phyloP scores from a whole-genome alignment of 768 basidiomycete species.

The Naganishia randhawae region DNA sequence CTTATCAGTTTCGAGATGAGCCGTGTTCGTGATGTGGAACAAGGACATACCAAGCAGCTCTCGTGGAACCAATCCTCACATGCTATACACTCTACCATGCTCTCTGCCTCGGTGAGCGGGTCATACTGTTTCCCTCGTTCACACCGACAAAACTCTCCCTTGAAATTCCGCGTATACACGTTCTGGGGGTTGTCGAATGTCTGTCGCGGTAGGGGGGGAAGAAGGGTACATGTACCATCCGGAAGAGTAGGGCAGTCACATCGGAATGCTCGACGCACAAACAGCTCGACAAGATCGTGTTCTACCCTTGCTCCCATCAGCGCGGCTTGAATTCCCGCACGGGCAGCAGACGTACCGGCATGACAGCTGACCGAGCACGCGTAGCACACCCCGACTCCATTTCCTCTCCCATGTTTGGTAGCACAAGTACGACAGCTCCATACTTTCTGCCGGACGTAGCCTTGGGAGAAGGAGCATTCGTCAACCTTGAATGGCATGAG shows the following conservation, averaged over 20 bases:
- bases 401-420: neutral
- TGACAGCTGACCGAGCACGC: constrained; percentile 50
- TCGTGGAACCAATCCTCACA: constrained; percentile 52
- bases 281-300: constrained; percentile 47
- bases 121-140: constrained; percentile 41
- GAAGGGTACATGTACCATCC: constrained; percentile 7
- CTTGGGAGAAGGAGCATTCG: constrained; percentile 44
- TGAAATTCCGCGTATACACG: constrained; percentile 40
- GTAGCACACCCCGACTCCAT: constrained; percentile 47
- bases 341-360: constrained; percentile 18
- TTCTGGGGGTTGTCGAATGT: constrained; percentile 37
- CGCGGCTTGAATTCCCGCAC: neutral
- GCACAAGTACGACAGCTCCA: constrained; percentile 40
- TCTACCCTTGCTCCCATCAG: constrained; percentile 28
- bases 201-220: constrained; percentile 25
- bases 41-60: constrained; percentile 25
- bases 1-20: neutral
- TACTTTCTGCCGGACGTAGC: constrained; percentile 43
- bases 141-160: constrained; percentile 48
- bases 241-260: constrained; percentile 48
- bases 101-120: constrained; percentile 45
- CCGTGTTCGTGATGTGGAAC: neutral
- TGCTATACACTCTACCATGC: constrained; percentile 46
- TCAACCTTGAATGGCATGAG: constrained; percentile 45
- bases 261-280: constrained; percentile 41